Percentiles rank a stretch among this genome's conserved stretches.
Evolutionary conservation across 345 rosid species (phyloP).

Genomic region (Erysimum cheiranthoides): DNA sequence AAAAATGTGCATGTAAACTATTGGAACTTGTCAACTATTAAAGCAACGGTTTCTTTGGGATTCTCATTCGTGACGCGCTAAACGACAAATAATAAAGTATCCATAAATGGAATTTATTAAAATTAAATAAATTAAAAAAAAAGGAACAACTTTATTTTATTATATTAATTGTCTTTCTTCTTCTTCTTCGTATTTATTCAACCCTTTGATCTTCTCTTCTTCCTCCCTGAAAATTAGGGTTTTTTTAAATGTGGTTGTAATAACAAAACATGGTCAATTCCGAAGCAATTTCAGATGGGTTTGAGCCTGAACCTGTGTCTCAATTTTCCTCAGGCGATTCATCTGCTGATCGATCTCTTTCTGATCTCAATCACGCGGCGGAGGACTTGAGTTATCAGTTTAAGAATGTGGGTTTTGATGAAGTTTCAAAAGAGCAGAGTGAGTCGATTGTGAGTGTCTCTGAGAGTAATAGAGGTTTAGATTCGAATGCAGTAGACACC

Average conservation of each 20-base stretch:
- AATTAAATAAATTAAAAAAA: background rate
- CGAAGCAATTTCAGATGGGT: conserved; percentile 11
- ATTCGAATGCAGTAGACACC: conserved; percentile 12
- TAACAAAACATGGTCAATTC: conserved; percentile 13
- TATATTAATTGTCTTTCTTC: background rate
- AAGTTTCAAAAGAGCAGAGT: conserved; percentile 6
- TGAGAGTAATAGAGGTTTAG: conserved; percentile 15
- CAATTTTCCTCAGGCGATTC: conserved; percentile 25
- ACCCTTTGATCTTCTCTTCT: conserved; percentile 34
- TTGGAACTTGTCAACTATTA: conserved; percentile 30
- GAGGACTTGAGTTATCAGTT: conserved; percentile 42
- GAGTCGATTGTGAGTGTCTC: conserved; percentile 5
- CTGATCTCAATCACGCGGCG: conserved; percentile 49
- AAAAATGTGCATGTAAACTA: conserved; percentile 19
- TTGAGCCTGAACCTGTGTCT: conserved; percentile 29
- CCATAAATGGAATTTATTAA: background rate
- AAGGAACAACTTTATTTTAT: conserved; percentile 33
- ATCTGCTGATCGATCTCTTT: conserved; percentile 34
- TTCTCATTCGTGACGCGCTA: conserved; percentile 24
- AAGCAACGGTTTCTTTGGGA: conserved; percentile 41
- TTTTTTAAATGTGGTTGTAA: conserved; percentile 31
- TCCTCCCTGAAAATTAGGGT: conserved; percentile 41
- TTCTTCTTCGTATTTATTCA: background rate
- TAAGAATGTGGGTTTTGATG: conserved; percentile 49
- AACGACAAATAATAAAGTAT: conserved; percentile 3